Conservation (phyloP, 352 stramenopile species). For the Phytophthora sansomeana region DNA sequence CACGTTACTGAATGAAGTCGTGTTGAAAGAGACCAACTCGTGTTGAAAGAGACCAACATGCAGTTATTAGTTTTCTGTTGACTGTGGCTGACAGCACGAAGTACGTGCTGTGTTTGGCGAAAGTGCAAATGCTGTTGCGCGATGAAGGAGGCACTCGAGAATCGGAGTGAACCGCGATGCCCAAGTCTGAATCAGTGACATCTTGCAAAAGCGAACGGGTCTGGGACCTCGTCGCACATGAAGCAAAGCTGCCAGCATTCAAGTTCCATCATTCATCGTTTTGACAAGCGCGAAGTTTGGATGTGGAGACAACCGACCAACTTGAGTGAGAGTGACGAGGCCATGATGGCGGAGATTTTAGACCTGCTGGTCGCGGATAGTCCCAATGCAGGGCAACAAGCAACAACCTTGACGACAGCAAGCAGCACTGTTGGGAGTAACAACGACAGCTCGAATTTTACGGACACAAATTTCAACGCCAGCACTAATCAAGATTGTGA, state of each 20-base stretch:
- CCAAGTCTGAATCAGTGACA: too few relatives aligned
- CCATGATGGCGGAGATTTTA: conserved; percentile 44
- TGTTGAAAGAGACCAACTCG: too few relatives aligned
- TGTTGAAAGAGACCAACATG: too few relatives aligned
- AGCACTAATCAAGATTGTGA: not conserved
- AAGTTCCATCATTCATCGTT: conserved; percentile 7
- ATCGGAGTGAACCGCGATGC: too few relatives aligned
- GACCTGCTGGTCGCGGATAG: conserved; percentile 30
- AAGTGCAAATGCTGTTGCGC: too few relatives aligned
- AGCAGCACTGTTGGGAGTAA: not conserved
- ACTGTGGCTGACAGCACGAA: too few relatives aligned
- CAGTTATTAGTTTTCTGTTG: too few relatives aligned
- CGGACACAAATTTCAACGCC: not conserved
- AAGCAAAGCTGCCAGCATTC: conserved; percentile 12
- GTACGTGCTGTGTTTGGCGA: too few relatives aligned
- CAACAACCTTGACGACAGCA: not conserved
- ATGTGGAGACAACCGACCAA: conserved; percentile 23
- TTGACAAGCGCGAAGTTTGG: not conserved
- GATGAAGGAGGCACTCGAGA: too few relatives aligned
- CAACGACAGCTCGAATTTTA: too few relatives aligned
- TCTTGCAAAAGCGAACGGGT: not conserved
- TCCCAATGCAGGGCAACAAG: not conserved
- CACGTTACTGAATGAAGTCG: too few relatives aligned
- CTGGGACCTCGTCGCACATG: conserved; percentile 22
- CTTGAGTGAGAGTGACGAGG: conserved; percentile 19